phyloP scores from a whole-genome alignment of 1,284 basidiomycete species.

The Athelia sp. region DNA sequence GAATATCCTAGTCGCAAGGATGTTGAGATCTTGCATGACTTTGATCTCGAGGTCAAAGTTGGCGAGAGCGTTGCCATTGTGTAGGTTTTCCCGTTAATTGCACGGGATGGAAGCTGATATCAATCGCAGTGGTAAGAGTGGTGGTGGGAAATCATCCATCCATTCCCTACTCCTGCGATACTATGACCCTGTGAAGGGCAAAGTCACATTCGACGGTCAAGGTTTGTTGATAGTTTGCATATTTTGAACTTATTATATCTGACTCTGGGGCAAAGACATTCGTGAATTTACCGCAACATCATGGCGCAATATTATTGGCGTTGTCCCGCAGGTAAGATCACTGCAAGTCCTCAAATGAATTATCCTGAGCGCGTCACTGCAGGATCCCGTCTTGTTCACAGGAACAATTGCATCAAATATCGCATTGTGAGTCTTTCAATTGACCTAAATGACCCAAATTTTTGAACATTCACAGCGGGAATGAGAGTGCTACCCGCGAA shows the following conservation, averaged over 20 bases:
- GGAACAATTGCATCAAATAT: conserved; percentile 94
- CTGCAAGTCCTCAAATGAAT: background rate
- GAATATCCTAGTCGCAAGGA: conserved; percentile 84
- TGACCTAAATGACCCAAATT: background rate
- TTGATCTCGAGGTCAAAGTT: conserved; percentile 72
- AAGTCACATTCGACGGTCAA: conserved; percentile 81
- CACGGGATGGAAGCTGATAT: conserved; percentile 6
- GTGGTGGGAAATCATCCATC: conserved; percentile 89
- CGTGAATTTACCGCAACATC: conserved; percentile 77
- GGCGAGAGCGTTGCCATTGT: conserved; percentile 92
- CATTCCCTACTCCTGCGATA: conserved; percentile 87
- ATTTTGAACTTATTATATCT: conserved; percentile 8
- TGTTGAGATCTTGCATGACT: conserved; percentile 73
- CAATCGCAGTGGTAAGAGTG: conserved; percentile 70
- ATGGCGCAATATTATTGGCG: conserved; percentile 84
- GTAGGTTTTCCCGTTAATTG: conserved; percentile 40
- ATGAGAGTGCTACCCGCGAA: conserved; percentile 65
- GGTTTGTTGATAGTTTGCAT: conserved; percentile 43
- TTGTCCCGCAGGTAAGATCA: conserved; percentile 68
- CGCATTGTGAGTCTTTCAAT: conserved; percentile 48
- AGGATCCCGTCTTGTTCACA: conserved; percentile 77
- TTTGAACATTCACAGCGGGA: conserved; percentile 36
- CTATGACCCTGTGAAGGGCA: conserved; percentile 87
- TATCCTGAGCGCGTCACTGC: conserved; percentile 3
- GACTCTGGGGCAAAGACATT: conserved; percentile 54